Base-by-base conservation (phyloP, 2,329 filamentous ascomycete species). In the Fusarium solani-melongenae region DNA sequence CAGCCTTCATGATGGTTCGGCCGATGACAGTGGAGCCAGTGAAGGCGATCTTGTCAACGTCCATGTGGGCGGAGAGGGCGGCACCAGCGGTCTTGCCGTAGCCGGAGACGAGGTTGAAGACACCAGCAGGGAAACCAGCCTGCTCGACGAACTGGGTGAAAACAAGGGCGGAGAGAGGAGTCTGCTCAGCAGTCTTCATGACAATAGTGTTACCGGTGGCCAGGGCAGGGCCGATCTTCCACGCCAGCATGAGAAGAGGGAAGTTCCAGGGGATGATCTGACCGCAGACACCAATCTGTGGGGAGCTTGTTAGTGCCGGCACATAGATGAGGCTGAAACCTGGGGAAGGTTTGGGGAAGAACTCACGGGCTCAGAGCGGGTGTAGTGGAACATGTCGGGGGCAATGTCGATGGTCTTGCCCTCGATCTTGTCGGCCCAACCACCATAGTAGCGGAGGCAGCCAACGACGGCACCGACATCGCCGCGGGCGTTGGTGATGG, bases 221-320 rank as follows among this genome's bases (percentile, higher is more conserved):
- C 78, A 94, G 86, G 51, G 92, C 92, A 57, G 92, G 92, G 68
- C 89, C 92, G 71, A 94, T 91, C 90, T 97, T 97, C 94, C 94
- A 97, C 62, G 89, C 88, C 81, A 88, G 88, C 93, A 95, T 95
- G 80, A 93, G 89, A 53, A 96, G 86, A 9, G 93, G 93, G 86
- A 94, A 96, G 87, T 96, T 96, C 93, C 93, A 95, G 71, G 94
- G 94, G 78, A 96, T 96, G 80, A 96, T 95, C 83, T 96, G 94
- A 79, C 92, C 94, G 82, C 94, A 95, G 68, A 95, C 92, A 83
- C 93, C 93, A 73, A 93, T 86, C 81, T 83, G 55, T 53, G 41
- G 31, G 36, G 59, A 29, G 2, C 8, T 29, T 53, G 59, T 78
- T 72, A 77, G 69, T 62, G 36, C 33, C 14, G 15, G 39, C 17